phyloP scores from a whole-genome alignment of 2,329 filamentous ascomycete genomes.

The Aspergillus persii region DNA sequence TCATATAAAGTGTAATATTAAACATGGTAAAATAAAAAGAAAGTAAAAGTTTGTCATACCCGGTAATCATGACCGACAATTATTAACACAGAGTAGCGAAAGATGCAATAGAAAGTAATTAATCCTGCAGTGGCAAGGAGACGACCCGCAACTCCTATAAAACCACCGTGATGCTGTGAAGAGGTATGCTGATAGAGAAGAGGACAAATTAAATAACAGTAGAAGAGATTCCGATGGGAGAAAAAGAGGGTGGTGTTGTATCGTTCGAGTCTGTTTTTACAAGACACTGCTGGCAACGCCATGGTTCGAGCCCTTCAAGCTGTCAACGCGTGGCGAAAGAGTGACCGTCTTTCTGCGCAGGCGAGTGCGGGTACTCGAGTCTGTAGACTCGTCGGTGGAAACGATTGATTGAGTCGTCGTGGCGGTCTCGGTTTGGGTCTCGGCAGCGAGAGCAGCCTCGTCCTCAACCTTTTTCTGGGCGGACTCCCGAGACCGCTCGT shows the following conservation, averaged over 20 bases:
- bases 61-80: constrained; percentile 18
- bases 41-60: constrained; percentile 25
- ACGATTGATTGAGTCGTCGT: constrained; percentile 21
- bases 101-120: constrained; percentile 12
- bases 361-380: constrained; percentile 28
- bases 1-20: constrained; percentile 7
- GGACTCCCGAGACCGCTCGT: constrained; percentile 55
- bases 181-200: not conserved
- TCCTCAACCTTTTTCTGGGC: constrained; percentile 58
- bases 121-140: constrained; percentile 23
- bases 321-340: constrained; percentile 31
- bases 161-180: not conserved
- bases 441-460: constrained; percentile 29
- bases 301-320: constrained; percentile 36
- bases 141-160: constrained; percentile 32
- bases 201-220: constrained; percentile 2
- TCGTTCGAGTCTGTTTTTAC: constrained; percentile 25
- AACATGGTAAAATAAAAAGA: constrained; percentile 14
- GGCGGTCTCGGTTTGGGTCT: constrained; percentile 25
- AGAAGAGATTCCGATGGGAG: constrained; percentile 1
- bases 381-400: constrained; percentile 24
- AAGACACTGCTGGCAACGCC: constrained; percentile 41
- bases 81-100: constrained; percentile 34
- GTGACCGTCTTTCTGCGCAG: constrained; percentile 36
- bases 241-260: not conserved